phyloP scores from a whole-genome alignment of 768 basidiomycete genomes.

The Lentinula sp. region DNA sequence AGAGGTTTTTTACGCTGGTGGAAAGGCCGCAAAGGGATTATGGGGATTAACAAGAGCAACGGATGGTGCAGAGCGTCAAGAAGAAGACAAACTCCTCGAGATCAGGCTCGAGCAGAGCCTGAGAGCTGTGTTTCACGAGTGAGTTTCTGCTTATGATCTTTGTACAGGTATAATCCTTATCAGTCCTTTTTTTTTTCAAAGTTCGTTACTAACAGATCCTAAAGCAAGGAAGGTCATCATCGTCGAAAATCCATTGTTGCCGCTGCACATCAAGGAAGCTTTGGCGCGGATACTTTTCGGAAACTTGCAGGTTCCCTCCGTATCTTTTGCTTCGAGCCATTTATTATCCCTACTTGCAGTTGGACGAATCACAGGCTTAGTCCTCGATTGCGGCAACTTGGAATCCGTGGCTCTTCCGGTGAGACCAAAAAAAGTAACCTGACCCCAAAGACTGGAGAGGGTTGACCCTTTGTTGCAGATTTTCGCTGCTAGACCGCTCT shows the following conservation, averaged over 20 bases:
- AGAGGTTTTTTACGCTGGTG: conserved; percentile 70
- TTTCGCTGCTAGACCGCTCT: conserved; percentile 84
- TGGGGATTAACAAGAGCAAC: conserved; percentile 58
- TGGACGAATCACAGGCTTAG: conserved; percentile 89
- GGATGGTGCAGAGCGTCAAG: conserved; percentile 52
- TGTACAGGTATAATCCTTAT: conserved; percentile 10
- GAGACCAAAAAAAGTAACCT: conserved; percentile 18
- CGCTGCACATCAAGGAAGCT: conserved; percentile 81
- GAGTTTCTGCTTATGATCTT: conserved; percentile 21
- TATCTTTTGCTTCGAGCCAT: conserved; percentile 90
- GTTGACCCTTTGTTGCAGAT: conserved; percentile 47
- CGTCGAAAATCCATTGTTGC: conserved; percentile 84
- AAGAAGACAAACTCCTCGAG: conserved; percentile 71
- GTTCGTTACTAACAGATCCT: conserved; percentile 89
- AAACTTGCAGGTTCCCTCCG: conserved; percentile 87
- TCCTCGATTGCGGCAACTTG: conserved; percentile 88
- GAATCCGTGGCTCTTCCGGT: conserved; percentile 89
- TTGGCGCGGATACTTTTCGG: conserved; percentile 85
- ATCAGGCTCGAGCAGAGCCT: conserved; percentile 63
- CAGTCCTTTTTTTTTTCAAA: conserved; percentile 23
- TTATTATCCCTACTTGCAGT: conserved; percentile 79
- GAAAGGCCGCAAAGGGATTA: conserved; percentile 34
- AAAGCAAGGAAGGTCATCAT: conserved; percentile 93
- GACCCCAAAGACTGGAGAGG: too few species aligned
- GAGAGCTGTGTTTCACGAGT: conserved; percentile 83